Evolutionary conservation across 805 yeast species (phyloP).

Genomic region (Pichia exigua): DNA sequence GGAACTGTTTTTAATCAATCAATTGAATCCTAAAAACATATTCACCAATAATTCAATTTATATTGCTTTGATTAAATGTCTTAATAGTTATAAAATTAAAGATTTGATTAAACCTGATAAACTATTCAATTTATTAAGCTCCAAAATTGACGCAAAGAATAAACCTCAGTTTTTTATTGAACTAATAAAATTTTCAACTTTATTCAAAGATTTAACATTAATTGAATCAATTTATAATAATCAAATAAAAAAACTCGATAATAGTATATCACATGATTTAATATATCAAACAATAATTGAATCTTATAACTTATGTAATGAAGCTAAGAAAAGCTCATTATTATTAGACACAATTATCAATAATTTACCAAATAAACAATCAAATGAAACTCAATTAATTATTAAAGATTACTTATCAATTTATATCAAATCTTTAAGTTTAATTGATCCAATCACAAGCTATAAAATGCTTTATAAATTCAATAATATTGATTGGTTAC

Average conservation of each 20-base stretch:
- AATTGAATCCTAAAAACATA: constrained; percentile 13
- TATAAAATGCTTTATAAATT: constrained; percentile 22
- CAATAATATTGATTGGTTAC: constrained; percentile 26
- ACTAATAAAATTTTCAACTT: constrained; percentile 33
- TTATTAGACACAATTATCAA: constrained; percentile 48
- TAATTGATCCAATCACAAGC: constrained; percentile 20
- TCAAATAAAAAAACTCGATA: background rate
- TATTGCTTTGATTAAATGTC: constrained; percentile 18
- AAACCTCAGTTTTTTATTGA: constrained; percentile 29
- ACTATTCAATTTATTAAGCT: constrained; percentile 14
- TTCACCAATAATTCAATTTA: constrained; percentile 17
- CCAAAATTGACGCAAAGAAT: constrained; percentile 8
- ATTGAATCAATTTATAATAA: constrained; percentile 31
- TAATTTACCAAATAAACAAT: constrained; percentile 10
- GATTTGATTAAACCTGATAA: constrained; percentile 12
- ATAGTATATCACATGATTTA: constrained; percentile 31
- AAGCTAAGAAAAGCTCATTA: constrained; percentile 43
- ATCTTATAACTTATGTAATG: constrained; percentile 43
- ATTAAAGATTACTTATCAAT: constrained; percentile 21
- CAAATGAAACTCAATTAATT: constrained; percentile 7
- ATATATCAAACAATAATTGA: constrained; percentile 47
- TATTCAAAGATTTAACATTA: constrained; percentile 30
- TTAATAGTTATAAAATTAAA: constrained; percentile 20
- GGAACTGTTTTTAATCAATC: constrained; percentile 33
- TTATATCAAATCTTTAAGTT: constrained; percentile 23